These are phyloP conservation scores for Stenocarpella maydis DNA, from an alignment of 2,329 filamentous ascomycete genomes.

Conservation along the genomic window DNA sequence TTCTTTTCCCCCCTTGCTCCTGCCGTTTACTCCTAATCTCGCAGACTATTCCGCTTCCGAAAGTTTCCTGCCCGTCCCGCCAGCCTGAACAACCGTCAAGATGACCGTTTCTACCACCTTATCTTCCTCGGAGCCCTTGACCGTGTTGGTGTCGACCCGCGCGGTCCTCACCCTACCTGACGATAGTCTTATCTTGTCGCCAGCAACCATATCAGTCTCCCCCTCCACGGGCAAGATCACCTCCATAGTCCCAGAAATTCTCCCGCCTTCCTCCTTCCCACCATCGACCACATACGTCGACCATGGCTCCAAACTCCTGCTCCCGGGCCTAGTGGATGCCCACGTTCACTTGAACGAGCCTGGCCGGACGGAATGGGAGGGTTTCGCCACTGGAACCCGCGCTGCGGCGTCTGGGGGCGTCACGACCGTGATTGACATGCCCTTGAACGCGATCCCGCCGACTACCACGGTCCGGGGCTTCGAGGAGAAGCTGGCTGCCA, in stretches of 20 bases:
- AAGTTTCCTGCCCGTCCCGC: not conserved
- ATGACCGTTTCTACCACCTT: conserved; percentile 45
- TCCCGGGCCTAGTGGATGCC: conserved; percentile 93
- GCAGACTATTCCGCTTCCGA: not conserved
- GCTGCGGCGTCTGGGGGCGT: conserved; percentile 96
- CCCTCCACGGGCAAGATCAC: conserved; percentile 83
- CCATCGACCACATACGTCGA: conserved; percentile 77
- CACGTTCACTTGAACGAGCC: conserved; percentile 98
- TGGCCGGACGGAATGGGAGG: conserved; percentile 97
- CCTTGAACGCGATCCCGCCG: conserved; percentile 93
- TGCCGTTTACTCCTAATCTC: conserved; percentile 19
- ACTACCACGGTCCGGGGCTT: conserved; percentile 88
- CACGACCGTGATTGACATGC: conserved; percentile 98
- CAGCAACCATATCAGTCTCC: conserved; percentile 85
- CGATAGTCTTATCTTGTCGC: conserved; percentile 69
- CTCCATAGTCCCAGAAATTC: conserved; percentile 74
- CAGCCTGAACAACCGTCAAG: conserved; percentile 29
- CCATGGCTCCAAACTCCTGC: conserved; percentile 82
- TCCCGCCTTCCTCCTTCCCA: conserved; percentile 81
- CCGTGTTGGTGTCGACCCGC: conserved; percentile 83
- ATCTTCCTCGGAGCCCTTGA: conserved; percentile 54
- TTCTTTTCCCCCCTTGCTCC: not conserved
- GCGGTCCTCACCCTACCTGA: conserved; percentile 79
- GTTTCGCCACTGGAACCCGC: conserved; percentile 92
- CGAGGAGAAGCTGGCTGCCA: conserved; percentile 84